These are phyloP conservation scores for Debaryomyces hansenii DNA, from an alignment of 805 yeast genomes.

Conservation along the genomic window DNA sequence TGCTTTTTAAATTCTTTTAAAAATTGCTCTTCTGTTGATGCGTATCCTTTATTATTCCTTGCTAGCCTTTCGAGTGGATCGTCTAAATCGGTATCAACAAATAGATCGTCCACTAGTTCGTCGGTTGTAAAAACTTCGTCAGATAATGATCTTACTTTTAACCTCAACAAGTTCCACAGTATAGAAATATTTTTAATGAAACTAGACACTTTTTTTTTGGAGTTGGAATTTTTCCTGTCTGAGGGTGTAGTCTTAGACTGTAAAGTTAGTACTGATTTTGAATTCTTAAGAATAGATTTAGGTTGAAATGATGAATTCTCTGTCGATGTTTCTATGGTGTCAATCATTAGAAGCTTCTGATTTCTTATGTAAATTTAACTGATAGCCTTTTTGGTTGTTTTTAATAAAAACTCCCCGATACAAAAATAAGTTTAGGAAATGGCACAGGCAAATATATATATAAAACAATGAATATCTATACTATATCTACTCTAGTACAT, in stretches of 20 bases:
- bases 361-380: neutral
- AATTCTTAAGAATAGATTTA: conserved; percentile 11
- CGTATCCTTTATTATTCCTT: conserved; percentile 18
- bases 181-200: conserved; percentile 39
- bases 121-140: conserved; percentile 51
- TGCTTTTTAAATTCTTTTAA: conserved; percentile 30
- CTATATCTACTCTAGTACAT: too few relatives aligned
- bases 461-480: too few relatives aligned
- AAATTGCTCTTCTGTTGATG: conserved; percentile 31
- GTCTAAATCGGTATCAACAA: conserved; percentile 40
- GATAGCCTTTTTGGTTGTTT: too few relatives aligned
- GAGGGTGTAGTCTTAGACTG: neutral
- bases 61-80: conserved; percentile 23
- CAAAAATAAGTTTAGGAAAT: too few relatives aligned
- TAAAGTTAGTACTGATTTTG: neutral
- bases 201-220: conserved; percentile 15
- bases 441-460: too few relatives aligned
- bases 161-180: conserved; percentile 35
- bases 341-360: neutral
- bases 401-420: too few relatives aligned
- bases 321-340: neutral
- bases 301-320: conserved; percentile 2
- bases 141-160: conserved; percentile 40
- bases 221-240: conserved; percentile 3
- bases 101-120: conserved; percentile 51